Conservation (phyloP, 129 eudicot genomes). For the Flaveria linearis region DNA sequence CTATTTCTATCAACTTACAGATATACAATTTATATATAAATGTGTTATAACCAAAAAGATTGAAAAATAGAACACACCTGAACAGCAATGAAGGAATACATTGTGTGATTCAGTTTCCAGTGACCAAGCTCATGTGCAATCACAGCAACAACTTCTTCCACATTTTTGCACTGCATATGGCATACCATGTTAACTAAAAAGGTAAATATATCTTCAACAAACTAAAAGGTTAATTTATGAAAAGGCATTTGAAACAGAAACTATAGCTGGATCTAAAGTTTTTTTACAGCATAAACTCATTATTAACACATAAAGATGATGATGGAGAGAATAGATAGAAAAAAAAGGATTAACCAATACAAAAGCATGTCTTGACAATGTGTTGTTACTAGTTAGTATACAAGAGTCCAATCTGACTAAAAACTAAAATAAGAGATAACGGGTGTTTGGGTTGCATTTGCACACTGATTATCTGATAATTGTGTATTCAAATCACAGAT, state of each 20-base stretch:
- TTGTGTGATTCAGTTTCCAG: conserved; percentile 95
- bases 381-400: neutral
- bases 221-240: neutral
- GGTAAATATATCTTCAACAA: neutral
- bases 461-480: neutral
- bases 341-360: neutral
- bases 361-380: neutral
- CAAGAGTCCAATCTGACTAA: neutral
- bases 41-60: neutral
- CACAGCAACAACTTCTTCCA: conserved; percentile 97
- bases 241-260: neutral
- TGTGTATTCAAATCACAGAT: neutral
- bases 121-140: conserved; percentile 99
- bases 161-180: conserved; percentile 79
- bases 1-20: no score
- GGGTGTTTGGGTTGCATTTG: neutral
- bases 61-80: conserved; percentile 57
- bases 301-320: neutral
- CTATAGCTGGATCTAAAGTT: neutral
- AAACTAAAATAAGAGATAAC: neutral
- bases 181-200: neutral
- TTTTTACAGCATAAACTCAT: conserved; percentile 11
- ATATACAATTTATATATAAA: no score
- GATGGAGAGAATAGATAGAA: neutral
- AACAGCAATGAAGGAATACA: conserved; percentile 88